A percentile compares a stretch with the other conserved stretches of the same genome.
These are phyloP conservation scores for Huntiella decipiens DNA, from an alignment of 2,329 filamentous ascomycete genomes.

Conservation along the genomic window DNA sequence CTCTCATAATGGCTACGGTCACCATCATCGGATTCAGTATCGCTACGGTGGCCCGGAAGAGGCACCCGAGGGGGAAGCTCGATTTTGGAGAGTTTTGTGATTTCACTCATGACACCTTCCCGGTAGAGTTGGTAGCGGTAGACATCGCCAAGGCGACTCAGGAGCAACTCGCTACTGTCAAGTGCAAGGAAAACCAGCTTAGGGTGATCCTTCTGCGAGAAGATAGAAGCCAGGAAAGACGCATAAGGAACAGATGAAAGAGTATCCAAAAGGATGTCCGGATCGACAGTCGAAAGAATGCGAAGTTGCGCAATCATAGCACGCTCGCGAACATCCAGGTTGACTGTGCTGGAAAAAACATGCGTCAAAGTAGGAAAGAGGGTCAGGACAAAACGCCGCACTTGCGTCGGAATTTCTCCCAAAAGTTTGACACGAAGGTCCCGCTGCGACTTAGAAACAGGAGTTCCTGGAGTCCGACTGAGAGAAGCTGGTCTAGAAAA, in stretches of 20 bases:
- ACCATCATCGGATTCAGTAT: too few species aligned
- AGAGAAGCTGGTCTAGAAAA: not conserved
- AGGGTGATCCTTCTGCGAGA: constrained; percentile 87
- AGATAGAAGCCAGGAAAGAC: constrained; percentile 83
- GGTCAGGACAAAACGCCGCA: constrained; percentile 82
- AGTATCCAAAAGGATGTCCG: constrained; percentile 64
- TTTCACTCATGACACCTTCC: constrained; percentile 86
- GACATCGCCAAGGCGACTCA: constrained; percentile 66
- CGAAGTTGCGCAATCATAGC: constrained; percentile 91
- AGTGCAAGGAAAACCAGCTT: constrained; percentile 71
- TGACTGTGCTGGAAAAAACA: constrained; percentile 94
- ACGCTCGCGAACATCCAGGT: constrained; percentile 82
- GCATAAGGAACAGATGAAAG: constrained; percentile 80
- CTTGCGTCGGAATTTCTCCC: constrained; percentile 63
- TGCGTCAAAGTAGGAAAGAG: constrained; percentile 89
- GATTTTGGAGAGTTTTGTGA: constrained; percentile 51
- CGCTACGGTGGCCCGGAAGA: too few species aligned
- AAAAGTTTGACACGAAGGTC: constrained; percentile 71
- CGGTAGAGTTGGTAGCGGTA: constrained; percentile 95
- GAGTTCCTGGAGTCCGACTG: constrained; percentile 17
- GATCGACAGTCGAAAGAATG: constrained; percentile 92
- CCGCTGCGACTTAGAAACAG: constrained; percentile 10
- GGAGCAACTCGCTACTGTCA: constrained; percentile 72
- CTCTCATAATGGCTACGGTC: not conserved
- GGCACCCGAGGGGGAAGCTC: not conserved